phyloP scores from a whole-genome alignment of 1,284 basidiomycete species.

The Trichosporon sp. region DNA sequence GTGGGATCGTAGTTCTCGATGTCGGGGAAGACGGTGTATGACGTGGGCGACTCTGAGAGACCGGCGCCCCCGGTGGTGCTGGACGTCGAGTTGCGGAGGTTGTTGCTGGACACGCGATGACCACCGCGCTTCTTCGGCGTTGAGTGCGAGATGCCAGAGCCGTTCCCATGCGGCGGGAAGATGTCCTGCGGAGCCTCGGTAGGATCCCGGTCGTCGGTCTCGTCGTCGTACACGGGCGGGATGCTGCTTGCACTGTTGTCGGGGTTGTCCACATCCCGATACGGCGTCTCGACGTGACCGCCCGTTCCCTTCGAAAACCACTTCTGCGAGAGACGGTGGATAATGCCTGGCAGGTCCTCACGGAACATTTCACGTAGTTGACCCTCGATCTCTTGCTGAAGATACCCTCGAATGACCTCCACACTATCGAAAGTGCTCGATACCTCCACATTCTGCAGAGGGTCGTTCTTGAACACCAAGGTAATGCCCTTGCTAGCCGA shows the following conservation, averaged over 20 bases:
- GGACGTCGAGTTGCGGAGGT: conserved; percentile 14
- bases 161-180: conserved; percentile 18
- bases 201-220: conserved; percentile 55
- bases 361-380: conserved; percentile 97
- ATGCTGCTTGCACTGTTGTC: conserved; percentile 44
- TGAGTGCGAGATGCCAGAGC: conserved; percentile 13
- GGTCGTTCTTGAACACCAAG: conserved; percentile 99
- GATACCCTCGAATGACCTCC: conserved; percentile 94
- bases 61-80: conserved; percentile 33
- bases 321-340: conserved; percentile 90
- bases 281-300: conserved; percentile 55
- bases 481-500: conserved; percentile 97
- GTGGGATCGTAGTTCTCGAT: conserved; percentile 93
- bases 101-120: not conserved
- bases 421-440: conserved; percentile 98
- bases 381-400: conserved; percentile 94
- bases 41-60: conserved; percentile 52
- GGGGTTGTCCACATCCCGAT: conserved; percentile 40
- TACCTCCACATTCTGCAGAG: conserved; percentile 95
- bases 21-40: conserved; percentile 68
- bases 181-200: conserved; percentile 32
- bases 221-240: conserved; percentile 59
- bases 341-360: conserved; percentile 94
- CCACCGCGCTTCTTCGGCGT: conserved; percentile 17
- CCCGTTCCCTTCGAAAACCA: conserved; percentile 64